phyloP scores from a whole-genome alignment of 345 rosid genomes.

The Aurinia saxatilis region DNA sequence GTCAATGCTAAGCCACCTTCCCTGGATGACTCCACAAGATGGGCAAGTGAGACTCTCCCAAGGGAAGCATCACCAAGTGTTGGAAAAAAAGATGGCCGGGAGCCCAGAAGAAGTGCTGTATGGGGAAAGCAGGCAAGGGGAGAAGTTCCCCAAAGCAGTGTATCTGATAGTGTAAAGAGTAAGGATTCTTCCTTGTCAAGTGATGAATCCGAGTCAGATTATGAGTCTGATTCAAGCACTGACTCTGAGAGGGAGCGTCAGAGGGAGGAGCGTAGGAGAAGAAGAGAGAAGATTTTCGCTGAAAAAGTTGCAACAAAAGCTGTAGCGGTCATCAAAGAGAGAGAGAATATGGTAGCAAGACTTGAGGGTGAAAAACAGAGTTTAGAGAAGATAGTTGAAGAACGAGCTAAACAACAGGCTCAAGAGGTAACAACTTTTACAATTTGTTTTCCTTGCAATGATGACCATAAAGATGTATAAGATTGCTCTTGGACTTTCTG shows the following conservation, averaged over 20 bases:
- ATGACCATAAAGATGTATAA: neutral
- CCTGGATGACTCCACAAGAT: constrained; percentile 24
- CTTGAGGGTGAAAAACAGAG: constrained; percentile 94
- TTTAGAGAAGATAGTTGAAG: constrained; percentile 89
- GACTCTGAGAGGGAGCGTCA: constrained; percentile 77
- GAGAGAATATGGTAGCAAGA: constrained; percentile 79
- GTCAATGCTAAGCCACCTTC: constrained; percentile 25
- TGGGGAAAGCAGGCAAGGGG: constrained; percentile 33
- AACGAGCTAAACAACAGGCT: constrained; percentile 87
- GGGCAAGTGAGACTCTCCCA: constrained; percentile 18
- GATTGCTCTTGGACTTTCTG: neutral
- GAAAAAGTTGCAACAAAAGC: constrained; percentile 81
- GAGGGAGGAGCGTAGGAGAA: constrained; percentile 68
- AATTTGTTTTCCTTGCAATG: neutral
- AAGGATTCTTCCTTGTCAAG: constrained; percentile 36
- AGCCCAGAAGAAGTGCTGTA: constrained; percentile 22
- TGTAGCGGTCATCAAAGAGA: constrained; percentile 63
- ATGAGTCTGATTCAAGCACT: constrained; percentile 58
- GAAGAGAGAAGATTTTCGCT: constrained; percentile 63
- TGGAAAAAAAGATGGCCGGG: constrained; percentile 32
- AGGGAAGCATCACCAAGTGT: constrained; percentile 16
- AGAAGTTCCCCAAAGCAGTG: constrained; percentile 28
- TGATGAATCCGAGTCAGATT: constrained; percentile 45
- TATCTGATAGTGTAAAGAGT: constrained; percentile 40
- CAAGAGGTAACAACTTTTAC: constrained; percentile 57